Evolutionary conservation across 1,284 basidiomycete genomes (phyloP).

Genomic region (Malassezia restricta): DNA sequence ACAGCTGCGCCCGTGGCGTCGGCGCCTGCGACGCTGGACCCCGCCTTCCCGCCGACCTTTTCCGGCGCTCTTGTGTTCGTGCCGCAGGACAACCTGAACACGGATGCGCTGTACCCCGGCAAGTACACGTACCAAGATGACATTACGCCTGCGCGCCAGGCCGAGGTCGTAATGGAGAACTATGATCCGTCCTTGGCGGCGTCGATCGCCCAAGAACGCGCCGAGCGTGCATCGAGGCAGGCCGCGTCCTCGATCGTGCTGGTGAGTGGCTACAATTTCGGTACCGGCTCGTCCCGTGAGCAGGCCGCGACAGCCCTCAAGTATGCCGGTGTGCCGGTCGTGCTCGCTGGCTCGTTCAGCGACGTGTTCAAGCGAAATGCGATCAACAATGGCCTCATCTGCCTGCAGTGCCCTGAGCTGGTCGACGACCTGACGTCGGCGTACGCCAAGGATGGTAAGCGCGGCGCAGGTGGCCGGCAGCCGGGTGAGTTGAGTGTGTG

Average conservation of each 20-base stretch:
- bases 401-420: constrained; percentile 79
- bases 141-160: constrained; percentile 85
- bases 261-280: constrained; percentile 93
- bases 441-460: constrained; percentile 61
- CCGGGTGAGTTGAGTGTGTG: constrained; percentile 32
- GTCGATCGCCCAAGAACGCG: constrained; percentile 57
- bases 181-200: constrained; percentile 80
- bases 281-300: constrained; percentile 94
- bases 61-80: constrained; percentile 74
- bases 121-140: constrained; percentile 99
- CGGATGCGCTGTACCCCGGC: constrained; percentile 95
- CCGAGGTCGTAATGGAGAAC: constrained; percentile 92
- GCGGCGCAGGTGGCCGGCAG: constrained; percentile 50
- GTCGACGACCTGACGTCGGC: constrained; percentile 67
- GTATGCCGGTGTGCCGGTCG: constrained; percentile 79
- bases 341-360: constrained; percentile 90
- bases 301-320: constrained; percentile 96
- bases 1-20: constrained; percentile 27
- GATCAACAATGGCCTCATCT: constrained; percentile 96
- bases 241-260: constrained; percentile 57
- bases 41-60: constrained; percentile 64
- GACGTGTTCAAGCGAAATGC: constrained; percentile 99
- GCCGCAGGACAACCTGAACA: constrained; percentile 95
- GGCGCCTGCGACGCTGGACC: constrained; percentile 21
- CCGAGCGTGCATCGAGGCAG: constrained; percentile 1